Base-by-base conservation (phyloP, 2,329 filamentous ascomycete species). In the Colletotrichum truncatum region DNA sequence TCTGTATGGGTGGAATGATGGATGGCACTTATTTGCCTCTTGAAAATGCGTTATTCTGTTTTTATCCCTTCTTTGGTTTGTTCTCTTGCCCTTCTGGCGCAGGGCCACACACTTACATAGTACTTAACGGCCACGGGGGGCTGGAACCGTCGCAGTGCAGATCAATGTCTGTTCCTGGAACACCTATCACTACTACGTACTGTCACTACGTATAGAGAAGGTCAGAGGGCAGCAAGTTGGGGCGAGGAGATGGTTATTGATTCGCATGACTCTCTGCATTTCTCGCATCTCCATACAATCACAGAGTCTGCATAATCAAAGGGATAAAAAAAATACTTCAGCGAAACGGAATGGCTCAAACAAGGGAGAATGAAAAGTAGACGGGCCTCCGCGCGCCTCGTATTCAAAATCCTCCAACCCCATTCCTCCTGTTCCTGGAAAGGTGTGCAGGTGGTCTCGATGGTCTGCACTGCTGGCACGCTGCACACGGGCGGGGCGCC, bases 361-460 rank as follows among this genome's bases (percentile, higher is more conserved):
- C n/a, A n/a, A n/a, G n/a, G n/a, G 3, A 25, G 39, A 43, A 43
- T 1, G 18, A 9, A 43, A 43, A 16, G 23, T 21, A 43, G 9
- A 9, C 30, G 38, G 48, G 26, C 36, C n/a, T 18, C 10, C 36
- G 36, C 26, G 34, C 48, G 48, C 52, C 58, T 64, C 62, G 62
- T 64, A 64, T 64, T 54, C 46, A 53, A 54, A 43, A n/a, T 23
- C 49, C 18, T 51, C 3, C 52, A 11, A 61, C n/a, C 12, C 55
- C 30, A 49, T 30, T 6, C 32, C 23, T 18, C 30, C 30, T 32
- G 11, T 6, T 32, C n/a, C 7, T 32, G 6, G 14, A 46, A 14
- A 28, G 43, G 25, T 46, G 43, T 46, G 43, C 21, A 51, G 48
- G 48, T 51, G 48, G 39, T 43, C 39, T 14, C 25, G 39, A 7